These are phyloP conservation scores for Noccaea bulbosa DNA, from an alignment of 345 rosid genomes.

Conservation along the genomic window DNA sequence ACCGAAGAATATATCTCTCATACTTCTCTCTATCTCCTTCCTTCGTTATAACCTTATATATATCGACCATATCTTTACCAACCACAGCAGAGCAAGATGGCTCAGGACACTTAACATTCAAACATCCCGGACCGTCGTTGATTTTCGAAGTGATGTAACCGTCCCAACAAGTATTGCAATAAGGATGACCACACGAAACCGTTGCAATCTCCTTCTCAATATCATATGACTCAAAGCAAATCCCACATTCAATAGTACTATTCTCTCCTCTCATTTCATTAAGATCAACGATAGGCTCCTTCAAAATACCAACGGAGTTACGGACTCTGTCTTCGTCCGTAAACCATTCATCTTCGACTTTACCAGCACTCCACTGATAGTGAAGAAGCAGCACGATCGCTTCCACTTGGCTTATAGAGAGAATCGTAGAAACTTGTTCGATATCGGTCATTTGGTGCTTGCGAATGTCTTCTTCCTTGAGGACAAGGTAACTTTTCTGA, in stretches of 20 bases:
- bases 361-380: conserved; percentile 70
- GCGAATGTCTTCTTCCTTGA: too few relatives aligned
- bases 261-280: conserved; percentile 37
- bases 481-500: too few relatives aligned
- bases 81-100: conserved; percentile 32
- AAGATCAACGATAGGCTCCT: conserved; percentile 49
- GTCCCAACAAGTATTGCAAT: conserved; percentile 73
- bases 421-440: too few relatives aligned
- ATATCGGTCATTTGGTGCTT: too few relatives aligned
- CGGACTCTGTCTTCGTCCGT: conserved; percentile 73
- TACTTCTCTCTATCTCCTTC: conserved; percentile 23
- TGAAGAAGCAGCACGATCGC: conserved; percentile 64
- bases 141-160: conserved; percentile 37
- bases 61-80: conserved; percentile 38
- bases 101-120: conserved; percentile 32
- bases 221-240: conserved; percentile 66
- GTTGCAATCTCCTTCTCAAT: conserved; percentile 43
- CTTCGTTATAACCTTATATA: background rate
- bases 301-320: conserved; percentile 65
- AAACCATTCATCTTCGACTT: conserved; percentile 87
- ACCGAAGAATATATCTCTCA: conserved; percentile 35
- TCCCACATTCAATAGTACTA: conserved; percentile 52
- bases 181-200: conserved; percentile 91
- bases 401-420: conserved; percentile 23
- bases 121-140: conserved; percentile 32